Conservation (phyloP, 192 early-diverging fungal genomes). For the Gonapodya sp. region DNA sequence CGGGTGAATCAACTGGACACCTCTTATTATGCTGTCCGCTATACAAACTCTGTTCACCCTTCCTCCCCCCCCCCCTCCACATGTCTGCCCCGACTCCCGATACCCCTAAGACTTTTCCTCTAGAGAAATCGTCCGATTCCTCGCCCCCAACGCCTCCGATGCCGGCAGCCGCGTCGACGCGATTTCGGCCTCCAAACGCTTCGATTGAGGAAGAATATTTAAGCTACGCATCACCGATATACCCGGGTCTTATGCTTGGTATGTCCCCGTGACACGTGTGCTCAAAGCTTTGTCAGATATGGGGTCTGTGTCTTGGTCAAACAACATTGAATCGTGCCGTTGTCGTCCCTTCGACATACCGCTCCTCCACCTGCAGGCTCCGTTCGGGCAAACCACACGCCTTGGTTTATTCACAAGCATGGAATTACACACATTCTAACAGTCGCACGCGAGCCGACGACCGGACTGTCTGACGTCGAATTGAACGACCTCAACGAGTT, state of each 20-base stretch:
- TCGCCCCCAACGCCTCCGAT: background rate
- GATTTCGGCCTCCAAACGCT: background rate
- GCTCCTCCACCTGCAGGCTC: too few relatives aligned
- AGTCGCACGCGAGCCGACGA: background rate
- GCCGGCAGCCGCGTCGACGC: background rate
- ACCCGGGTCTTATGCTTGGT: background rate
- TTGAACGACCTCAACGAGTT: background rate
- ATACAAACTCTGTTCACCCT: too few relatives aligned
- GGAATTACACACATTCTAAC: background rate
- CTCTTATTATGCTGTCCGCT: too few relatives aligned
- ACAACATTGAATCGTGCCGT: too few relatives aligned
- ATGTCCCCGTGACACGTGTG: too few relatives aligned
- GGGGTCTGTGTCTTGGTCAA: background rate
- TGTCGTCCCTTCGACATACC: too few relatives aligned
- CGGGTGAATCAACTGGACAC: too few relatives aligned
- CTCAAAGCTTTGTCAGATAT: background rate
- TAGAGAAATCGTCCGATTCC: background rate
- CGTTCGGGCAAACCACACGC: background rate
- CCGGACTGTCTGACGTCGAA: background rate
- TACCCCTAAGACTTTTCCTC: too few relatives aligned
- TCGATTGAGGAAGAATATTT: background rate
- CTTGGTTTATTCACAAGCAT: background rate
- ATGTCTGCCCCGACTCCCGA: too few relatives aligned
- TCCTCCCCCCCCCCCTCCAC: too few relatives aligned
- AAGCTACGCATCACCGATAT: background rate